Conservation (phyloP, 331 rosid species). For the Quercus phellos region DNA sequence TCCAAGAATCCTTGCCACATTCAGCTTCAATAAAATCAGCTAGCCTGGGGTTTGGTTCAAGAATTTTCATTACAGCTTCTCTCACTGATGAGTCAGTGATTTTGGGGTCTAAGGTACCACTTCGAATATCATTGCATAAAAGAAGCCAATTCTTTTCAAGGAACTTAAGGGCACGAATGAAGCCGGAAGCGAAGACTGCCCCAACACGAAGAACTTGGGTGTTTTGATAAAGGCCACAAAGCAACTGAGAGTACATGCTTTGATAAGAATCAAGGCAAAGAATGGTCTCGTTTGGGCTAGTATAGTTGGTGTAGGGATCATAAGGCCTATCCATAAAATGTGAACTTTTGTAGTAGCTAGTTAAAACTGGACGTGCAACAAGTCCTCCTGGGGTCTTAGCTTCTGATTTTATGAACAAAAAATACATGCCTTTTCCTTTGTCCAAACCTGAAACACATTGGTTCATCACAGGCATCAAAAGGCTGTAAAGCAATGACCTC, state of each 20-base stretch:
- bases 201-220: slow-evolving; percentile 50
- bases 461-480: slow-evolving; percentile 53
- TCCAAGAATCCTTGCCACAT: slow-evolving; percentile 39
- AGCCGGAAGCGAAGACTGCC: slow-evolving; percentile 60
- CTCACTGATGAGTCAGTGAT: slow-evolving; percentile 35
- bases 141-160: slow-evolving; percentile 44
- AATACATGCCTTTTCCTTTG: slow-evolving; percentile 60
- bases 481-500: slow-evolving; percentile 36
- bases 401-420: slow-evolving; percentile 48
- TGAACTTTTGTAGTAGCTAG: slow-evolving; percentile 51
- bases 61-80: slow-evolving; percentile 35
- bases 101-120: slow-evolving; percentile 29
- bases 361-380: slow-evolving; percentile 49
- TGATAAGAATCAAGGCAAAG: slow-evolving; percentile 49
- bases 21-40: slow-evolving; percentile 42
- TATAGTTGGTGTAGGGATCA: slow-evolving; percentile 45
- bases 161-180: slow-evolving; percentile 54
- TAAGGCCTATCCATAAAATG: slow-evolving; percentile 25
- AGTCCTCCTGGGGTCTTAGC: slow-evolving; percentile 50
- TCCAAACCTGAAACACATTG: slow-evolving; percentile 46
- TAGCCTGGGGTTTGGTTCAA: slow-evolving; percentile 42
- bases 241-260: slow-evolving; percentile 65
- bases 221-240: slow-evolving; percentile 50
- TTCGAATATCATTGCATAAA: slow-evolving; percentile 39
- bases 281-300: slow-evolving; percentile 51